Evolutionary conservation across 768 basidiomycete species (phyloP).

Genomic region (Sistotremastrum niveocremeum): DNA sequence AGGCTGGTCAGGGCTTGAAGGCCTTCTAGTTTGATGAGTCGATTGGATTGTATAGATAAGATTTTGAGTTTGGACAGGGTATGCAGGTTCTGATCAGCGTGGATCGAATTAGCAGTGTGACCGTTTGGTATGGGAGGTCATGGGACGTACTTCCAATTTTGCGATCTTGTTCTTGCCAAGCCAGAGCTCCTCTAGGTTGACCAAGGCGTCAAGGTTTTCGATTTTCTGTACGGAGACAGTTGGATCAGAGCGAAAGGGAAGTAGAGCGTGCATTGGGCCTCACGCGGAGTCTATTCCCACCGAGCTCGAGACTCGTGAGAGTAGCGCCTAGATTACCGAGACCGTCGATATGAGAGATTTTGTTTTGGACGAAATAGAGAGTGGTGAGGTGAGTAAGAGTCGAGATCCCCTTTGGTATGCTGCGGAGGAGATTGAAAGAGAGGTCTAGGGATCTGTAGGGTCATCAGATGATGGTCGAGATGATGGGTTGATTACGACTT

Average conservation of each 20-base stretch:
- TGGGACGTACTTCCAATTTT: conserved; percentile 53
- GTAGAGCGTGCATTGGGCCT: conserved; percentile 15
- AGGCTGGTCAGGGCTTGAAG: conserved; percentile 59
- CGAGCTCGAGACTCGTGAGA: conserved; percentile 77
- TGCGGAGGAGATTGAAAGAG: conserved; percentile 83
- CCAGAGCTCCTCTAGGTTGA: conserved; percentile 87
- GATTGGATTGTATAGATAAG: conserved; percentile 85
- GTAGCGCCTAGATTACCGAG: conserved; percentile 41
- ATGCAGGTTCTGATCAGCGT: conserved; percentile 42
- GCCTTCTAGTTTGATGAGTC: conserved; percentile 78
- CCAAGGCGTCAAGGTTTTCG: conserved; percentile 67
- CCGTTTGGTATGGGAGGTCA: neutral
- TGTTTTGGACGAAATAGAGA: conserved; percentile 94
- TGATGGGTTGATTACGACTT: neutral
- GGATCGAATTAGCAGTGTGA: neutral
- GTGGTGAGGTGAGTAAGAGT: conserved; percentile 51
- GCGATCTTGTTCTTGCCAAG: conserved; percentile 96
- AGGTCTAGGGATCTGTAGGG: conserved; percentile 64
- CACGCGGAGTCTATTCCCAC: conserved; percentile 86
- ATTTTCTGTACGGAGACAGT: conserved; percentile 46
- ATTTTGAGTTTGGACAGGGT: conserved; percentile 65
- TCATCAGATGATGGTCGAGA: neutral
- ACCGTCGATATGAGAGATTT: conserved; percentile 66
- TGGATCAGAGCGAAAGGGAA: neutral
- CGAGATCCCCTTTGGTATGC: conserved; percentile 49